Percentiles rank a stretch among this genome's conserved stretches.
Evolutionary conservation across 768 basidiomycete species (phyloP).

Genomic region (Agaricus sinodeliciosus): DNA sequence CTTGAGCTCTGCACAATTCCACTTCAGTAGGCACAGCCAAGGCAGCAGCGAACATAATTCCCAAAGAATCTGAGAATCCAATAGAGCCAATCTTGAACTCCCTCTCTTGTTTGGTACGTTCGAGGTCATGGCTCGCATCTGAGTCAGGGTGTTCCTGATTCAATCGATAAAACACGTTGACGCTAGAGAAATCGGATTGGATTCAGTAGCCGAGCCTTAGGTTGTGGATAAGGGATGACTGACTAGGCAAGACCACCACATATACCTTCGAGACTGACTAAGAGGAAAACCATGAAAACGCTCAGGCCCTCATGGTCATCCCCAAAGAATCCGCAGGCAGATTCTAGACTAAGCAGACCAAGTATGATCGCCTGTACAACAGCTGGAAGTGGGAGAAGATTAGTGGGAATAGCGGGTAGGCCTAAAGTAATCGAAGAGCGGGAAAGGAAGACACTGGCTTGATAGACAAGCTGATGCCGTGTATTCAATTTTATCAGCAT

Average conservation of each 20-base stretch:
- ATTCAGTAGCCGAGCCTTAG: not conserved
- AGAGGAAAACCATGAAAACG: constrained; percentile 60
- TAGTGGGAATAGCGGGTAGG: constrained; percentile 67
- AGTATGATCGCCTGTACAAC: constrained; percentile 67
- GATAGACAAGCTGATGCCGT: constrained; percentile 62
- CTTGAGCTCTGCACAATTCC: constrained; percentile 68
- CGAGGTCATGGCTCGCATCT: constrained; percentile 39
- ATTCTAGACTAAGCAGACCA: constrained; percentile 53
- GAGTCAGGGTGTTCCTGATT: constrained; percentile 63
- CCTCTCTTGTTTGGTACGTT: constrained; percentile 64
- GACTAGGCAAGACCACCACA: constrained; percentile 93
- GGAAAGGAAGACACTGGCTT: constrained; percentile 88
- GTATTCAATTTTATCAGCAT: not conserved
- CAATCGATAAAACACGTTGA: constrained; percentile 81
- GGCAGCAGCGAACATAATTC: constrained; percentile 59
- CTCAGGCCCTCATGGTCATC: constrained; percentile 26
- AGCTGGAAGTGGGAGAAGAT: constrained; percentile 68
- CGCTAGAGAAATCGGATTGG: constrained; percentile 34
- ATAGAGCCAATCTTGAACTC: constrained; percentile 91
- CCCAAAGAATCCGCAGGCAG: constrained; percentile 61
- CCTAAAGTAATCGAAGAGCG: constrained; percentile 87
- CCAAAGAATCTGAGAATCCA: constrained; percentile 77
- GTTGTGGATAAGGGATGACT: constrained; percentile 24
- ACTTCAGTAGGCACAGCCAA: constrained; percentile 73
- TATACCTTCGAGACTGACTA: constrained; percentile 85